A percentile compares a stretch with the other conserved stretches of the same genome.
Evolutionary conservation across 192 early-diverging fungal genomes (phyloP).

Genomic region (Cladochytrium replicatum): DNA sequence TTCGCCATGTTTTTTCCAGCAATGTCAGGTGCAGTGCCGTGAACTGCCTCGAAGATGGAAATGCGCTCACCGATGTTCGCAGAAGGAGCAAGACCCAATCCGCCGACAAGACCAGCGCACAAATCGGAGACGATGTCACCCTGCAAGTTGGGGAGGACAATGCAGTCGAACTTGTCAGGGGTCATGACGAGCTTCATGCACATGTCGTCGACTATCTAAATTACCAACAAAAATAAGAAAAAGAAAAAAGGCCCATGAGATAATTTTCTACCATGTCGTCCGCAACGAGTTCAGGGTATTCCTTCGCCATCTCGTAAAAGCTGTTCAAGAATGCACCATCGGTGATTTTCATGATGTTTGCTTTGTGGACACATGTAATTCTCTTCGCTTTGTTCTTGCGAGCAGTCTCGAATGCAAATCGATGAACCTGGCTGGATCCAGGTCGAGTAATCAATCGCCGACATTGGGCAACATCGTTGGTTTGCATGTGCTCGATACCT

Average conservation of each 20-base stretch:
- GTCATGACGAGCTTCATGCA: slow-evolving; percentile 58
- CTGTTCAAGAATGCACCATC: slow-evolving; percentile 85
- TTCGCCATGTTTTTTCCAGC: slow-evolving; percentile 72
- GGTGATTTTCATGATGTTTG: slow-evolving; percentile 63
- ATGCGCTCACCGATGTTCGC: slow-evolving; percentile 87
- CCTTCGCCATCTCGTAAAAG: slow-evolving; percentile 67
- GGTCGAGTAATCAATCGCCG: slow-evolving; percentile 82
- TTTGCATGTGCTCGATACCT: slow-evolving; percentile 49
- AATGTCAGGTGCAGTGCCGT: slow-evolving; percentile 67
- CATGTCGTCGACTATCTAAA: slow-evolving; percentile 28
- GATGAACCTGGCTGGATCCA: slow-evolving; percentile 67
- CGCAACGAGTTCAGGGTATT: slow-evolving; percentile 76
- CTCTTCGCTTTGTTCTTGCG: slow-evolving; percentile 45
- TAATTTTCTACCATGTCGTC: no score
- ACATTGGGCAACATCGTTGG: slow-evolving; percentile 81
- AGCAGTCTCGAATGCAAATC: slow-evolving; percentile 77
- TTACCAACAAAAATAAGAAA: slow-evolving; percentile 1
- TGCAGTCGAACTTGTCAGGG: slow-evolving; percentile 45
- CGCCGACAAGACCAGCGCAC: slow-evolving; percentile 85
- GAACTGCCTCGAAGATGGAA: slow-evolving; percentile 84
- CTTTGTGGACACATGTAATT: slow-evolving; percentile 83
- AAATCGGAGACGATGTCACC: slow-evolving; percentile 90
- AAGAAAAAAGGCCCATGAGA: no score
- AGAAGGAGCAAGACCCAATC: slow-evolving; percentile 81
- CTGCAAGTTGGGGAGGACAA: slow-evolving; percentile 93